phyloP scores from a whole-genome alignment of 1,284 basidiomycete species.

The Afroboletus lepidellus region DNA sequence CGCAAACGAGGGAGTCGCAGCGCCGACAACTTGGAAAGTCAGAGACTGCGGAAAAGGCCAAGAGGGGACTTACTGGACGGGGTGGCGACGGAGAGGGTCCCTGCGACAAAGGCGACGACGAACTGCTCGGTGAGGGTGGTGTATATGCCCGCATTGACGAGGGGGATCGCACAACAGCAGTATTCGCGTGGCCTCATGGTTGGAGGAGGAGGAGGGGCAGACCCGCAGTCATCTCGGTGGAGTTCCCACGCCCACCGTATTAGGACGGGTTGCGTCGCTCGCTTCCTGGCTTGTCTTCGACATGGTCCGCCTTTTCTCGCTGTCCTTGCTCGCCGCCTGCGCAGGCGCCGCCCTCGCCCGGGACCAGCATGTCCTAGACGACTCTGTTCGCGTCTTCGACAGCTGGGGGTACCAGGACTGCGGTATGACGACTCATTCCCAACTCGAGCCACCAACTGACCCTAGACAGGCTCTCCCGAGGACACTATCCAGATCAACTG shows the following conservation, averaged over 20 bases:
- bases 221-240: neutral
- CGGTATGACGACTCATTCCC: conserved; percentile 40
- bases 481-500: conserved; percentile 61
- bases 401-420: conserved; percentile 59
- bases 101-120: conserved; percentile 65
- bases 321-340: conserved; percentile 39
- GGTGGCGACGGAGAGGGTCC: conserved; percentile 76
- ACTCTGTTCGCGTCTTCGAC: conserved; percentile 39
- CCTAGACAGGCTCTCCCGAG: conserved; percentile 44
- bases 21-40: conserved; percentile 71
- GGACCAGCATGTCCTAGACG: conserved; percentile 41
- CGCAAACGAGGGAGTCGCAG: conserved; percentile 72
- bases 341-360: conserved; percentile 35
- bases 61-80: conserved; percentile 59
- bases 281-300: neutral
- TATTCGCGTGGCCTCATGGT: conserved; percentile 69
- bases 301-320: conserved; percentile 45
- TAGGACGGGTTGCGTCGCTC: conserved; percentile 7
- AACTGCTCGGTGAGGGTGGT: conserved; percentile 76
- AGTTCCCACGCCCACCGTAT: conserved; percentile 22
- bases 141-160: conserved; percentile 87
- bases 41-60: conserved; percentile 4
- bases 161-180: conserved; percentile 82
- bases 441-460: conserved; percentile 7
- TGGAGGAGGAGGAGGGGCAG: neutral